phyloP scores from a whole-genome alignment of 768 basidiomycete species.

The Psilocybe azurescens region DNA sequence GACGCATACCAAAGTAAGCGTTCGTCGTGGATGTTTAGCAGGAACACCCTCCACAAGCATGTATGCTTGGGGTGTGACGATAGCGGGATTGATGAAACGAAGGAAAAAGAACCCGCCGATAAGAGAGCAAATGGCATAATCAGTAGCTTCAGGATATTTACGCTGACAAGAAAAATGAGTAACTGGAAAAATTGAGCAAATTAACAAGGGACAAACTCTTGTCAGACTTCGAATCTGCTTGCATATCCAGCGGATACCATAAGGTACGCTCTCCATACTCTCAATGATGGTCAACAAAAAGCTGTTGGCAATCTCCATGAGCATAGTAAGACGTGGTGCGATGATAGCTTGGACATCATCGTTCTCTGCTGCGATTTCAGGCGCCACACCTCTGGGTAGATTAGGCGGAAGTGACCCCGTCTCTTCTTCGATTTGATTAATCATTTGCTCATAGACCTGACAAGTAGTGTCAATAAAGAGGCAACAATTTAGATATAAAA shows the following conservation, averaged over 20 bases:
- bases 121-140: constrained; percentile 97
- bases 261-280: constrained; percentile 97
- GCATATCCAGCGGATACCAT: constrained; percentile 99
- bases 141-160: constrained; percentile 98
- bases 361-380: constrained; percentile 94
- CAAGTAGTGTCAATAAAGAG: constrained; percentile 7
- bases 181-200: constrained; percentile 5
- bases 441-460: constrained; percentile 99
- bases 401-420: constrained; percentile 90
- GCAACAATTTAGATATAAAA: constrained; percentile 1
- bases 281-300: constrained; percentile 98
- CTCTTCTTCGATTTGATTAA: constrained; percentile 98
- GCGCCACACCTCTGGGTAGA: constrained; percentile 90
- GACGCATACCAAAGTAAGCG: constrained; percentile 78
- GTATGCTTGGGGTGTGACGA: constrained; percentile 99
- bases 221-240: constrained; percentile 98
- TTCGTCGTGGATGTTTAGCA: constrained; percentile 96
- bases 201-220: constrained; percentile 59
- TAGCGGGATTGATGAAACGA: constrained; percentile 98
- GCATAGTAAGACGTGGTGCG: constrained; percentile 94
- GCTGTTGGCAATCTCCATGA: constrained; percentile 99
- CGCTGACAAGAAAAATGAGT: constrained; percentile 54
- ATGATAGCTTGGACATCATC: constrained; percentile 98
- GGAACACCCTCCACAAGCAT: constrained; percentile 99
- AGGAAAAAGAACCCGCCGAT: constrained; percentile 99